Base-by-base conservation (phyloP, 495 filamentous ascomycete species). In the Penicillium steckii region DNA sequence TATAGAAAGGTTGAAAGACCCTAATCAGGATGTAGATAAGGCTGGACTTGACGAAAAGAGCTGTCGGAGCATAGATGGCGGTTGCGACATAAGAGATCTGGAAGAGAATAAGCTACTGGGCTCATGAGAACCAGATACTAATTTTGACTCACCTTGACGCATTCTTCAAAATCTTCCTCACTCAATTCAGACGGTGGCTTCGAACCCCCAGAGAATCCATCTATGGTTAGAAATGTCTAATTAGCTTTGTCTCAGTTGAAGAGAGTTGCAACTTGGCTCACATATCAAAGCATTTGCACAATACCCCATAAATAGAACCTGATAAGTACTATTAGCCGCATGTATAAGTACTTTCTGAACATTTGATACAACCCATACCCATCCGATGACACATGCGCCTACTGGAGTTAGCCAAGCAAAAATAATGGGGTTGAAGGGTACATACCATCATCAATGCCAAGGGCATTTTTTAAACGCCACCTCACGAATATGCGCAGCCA, bases 21-120 rank as follows among this genome's bases (percentile, higher is more conserved):
- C 68, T 53, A n/a, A 62, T 59, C 13, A 71, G 43, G 46, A 71
- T 56, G 12, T 64, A 45, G 7, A 71, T 51, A 5, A 71, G 56
- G 22, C 65, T 60, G 25, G 58, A 32, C 44, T 71, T 71, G 52
- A 67, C 65, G 41, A 64, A 64, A 15, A 65, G 55, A n/a, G 64
- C 61, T 23, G 58, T 64, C 9, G 68, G 68, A 9, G 63, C 64
- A 44, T 71, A 71, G 8, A 68, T 19, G 8, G 64, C 48, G 1
- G 59, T 63, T 27, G 50, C 56, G 24, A 59, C 47, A 21, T 59
- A 59, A 6, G 52, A 53, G 1, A 59, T 45, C 56, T 59, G 35
- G n/a, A 15, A 26, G 23, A 17, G 18, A 4, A n/a, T 44, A 27
- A 33, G 26, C 17, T 12, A 32, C 22, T n/a, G n/a, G n/a, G n/a